Evolutionary conservation across 441 rosid genomes (phyloP).

Genomic region (Jatropha multifida): DNA sequence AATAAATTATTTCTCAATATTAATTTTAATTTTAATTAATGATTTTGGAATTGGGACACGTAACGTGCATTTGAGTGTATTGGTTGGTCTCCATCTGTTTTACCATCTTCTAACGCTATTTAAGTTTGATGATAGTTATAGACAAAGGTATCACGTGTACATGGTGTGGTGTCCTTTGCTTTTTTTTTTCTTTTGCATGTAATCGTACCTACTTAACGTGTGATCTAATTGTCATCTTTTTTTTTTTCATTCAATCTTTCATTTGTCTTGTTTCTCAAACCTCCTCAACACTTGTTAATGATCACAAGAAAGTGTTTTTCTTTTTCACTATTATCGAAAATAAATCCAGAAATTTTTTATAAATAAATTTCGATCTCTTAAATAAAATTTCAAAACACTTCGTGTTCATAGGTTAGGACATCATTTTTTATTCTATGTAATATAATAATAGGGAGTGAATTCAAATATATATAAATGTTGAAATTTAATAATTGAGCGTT

Average conservation of each 20-base stretch:
- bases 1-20: no score
- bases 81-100: background rate
- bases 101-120: slow-evolving; percentile 23
- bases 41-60: background rate
- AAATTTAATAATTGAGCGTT: no score
- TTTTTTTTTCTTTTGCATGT: slow-evolving; percentile 23
- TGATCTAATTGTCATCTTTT: slow-evolving; percentile 13
- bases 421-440: no score
- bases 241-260: background rate
- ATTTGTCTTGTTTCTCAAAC: slow-evolving; percentile 6
- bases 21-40: no score
- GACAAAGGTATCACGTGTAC: slow-evolving; percentile 33
- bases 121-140: slow-evolving; percentile 18
- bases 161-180: slow-evolving; percentile 10
- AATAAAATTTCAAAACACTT: no score
- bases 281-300: slow-evolving; percentile 11
- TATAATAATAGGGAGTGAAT: background rate
- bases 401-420: no score
- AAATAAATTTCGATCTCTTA: no score
- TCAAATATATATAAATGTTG: no score
- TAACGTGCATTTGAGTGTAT: slow-evolving; percentile 16
- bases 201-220: slow-evolving; percentile 24
- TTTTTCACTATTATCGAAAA: background rate
- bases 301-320: slow-evolving; percentile 19
- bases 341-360: no score